phyloP scores from a whole-genome alignment of 805 yeast genomes.

The Phaffomyces opuntiae region DNA sequence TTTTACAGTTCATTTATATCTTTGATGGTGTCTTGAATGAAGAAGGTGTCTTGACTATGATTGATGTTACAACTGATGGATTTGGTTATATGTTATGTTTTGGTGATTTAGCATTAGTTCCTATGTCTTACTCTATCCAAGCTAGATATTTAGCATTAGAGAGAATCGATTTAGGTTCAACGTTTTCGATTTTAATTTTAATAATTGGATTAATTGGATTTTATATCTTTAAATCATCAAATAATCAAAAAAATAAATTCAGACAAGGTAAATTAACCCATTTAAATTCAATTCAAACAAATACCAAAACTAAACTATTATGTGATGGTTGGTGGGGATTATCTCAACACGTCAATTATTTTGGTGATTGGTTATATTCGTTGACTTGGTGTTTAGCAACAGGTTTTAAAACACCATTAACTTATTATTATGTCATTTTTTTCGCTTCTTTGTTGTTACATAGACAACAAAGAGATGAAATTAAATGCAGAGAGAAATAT shows the following conservation, averaged over 20 bases:
- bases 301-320: conserved; percentile 71
- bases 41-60: conserved; percentile 85
- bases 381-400: conserved; percentile 91
- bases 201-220: conserved; percentile 55
- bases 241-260: conserved; percentile 79
- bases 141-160: conserved; percentile 70
- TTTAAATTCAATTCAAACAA: conserved; percentile 62
- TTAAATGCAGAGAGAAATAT: conserved; percentile 80
- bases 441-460: conserved; percentile 79
- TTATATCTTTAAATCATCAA: conserved; percentile 77
- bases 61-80: conserved; percentile 94
- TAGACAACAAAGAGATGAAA: conserved; percentile 88
- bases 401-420: conserved; percentile 70
- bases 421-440: conserved; percentile 81
- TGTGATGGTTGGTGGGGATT: conserved; percentile 95
- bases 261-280: conserved; percentile 69
- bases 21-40: conserved; percentile 91
- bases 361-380: conserved; percentile 93
- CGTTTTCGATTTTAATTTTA: conserved; percentile 32
- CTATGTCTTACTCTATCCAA: conserved; percentile 85
- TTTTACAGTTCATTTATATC: conserved; percentile 74
- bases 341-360: conserved; percentile 89
- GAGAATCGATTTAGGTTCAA: conserved; percentile 45
- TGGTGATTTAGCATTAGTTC: conserved; percentile 90
- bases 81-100: conserved; percentile 94